Evolutionary conservation across 2,329 filamentous ascomycete genomes (phyloP).

Genomic region (Neospermospora avenae): DNA sequence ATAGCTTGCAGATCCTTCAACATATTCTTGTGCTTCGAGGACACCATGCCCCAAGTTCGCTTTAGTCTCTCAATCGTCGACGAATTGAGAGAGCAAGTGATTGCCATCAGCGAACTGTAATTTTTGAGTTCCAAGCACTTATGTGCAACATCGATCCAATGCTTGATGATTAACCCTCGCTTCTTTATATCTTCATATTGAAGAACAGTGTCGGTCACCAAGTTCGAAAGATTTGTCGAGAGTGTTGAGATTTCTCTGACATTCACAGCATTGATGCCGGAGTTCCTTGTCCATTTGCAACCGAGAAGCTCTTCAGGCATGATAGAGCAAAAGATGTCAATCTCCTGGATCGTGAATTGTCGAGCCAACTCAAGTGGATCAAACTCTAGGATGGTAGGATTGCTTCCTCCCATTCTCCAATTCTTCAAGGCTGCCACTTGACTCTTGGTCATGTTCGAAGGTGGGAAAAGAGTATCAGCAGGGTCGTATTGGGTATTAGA

Average conservation of each 20-base stretch:
- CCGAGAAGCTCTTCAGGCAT: conserved; percentile 87
- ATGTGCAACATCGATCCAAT: conserved; percentile 94
- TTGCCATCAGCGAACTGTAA: conserved; percentile 95
- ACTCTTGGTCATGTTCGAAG: conserved; percentile 68
- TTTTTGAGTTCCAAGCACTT: conserved; percentile 88
- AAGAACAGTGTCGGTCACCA: conserved; percentile 91
- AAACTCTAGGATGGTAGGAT: conserved; percentile 80
- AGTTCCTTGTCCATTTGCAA: conserved; percentile 91
- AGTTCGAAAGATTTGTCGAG: conserved; percentile 86
- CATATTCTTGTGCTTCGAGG: conserved; percentile 75
- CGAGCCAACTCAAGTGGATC: conserved; percentile 87
- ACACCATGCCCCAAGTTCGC: conserved; percentile 88
- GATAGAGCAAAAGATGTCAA: conserved; percentile 86
- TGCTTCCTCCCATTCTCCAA: conserved; percentile 69
- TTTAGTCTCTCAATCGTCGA: conserved; percentile 85
- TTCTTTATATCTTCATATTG: conserved; percentile 89
- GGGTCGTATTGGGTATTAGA: conserved; percentile 68
- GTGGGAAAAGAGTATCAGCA: conserved; percentile 68
- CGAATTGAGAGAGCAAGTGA: conserved; percentile 89
- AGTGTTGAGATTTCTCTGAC: conserved; percentile 92
- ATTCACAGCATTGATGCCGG: conserved; percentile 74
- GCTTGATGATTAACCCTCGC: conserved; percentile 85
- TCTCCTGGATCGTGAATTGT: conserved; percentile 90
- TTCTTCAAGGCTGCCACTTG: conserved; percentile 69
- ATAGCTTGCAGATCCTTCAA: conserved; percentile 76